Conservation (phyloP, 148 eudicot genomes). For the Arbutus unedo region DNA sequence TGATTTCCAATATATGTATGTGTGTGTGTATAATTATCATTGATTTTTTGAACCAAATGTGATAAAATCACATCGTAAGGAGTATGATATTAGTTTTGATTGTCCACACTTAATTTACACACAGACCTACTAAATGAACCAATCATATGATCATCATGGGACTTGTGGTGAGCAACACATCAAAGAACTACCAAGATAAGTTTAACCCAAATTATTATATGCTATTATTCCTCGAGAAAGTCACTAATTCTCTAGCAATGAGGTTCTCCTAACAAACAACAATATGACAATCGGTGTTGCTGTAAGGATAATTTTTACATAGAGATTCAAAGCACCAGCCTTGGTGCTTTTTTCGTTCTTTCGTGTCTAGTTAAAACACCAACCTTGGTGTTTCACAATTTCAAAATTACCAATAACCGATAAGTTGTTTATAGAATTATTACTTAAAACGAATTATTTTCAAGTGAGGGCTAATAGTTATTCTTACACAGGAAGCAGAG, state of each 20-base stretch:
- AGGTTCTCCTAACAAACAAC: not conserved
- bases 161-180: not conserved
- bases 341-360: not conserved
- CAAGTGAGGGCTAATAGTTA: not conserved
- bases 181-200: not conserved
- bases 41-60: not conserved
- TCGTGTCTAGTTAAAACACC: not conserved
- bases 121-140: not conserved
- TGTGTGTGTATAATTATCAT: not conserved
- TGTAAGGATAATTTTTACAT: not conserved
- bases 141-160: not conserved
- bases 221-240: not conserved
- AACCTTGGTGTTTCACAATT: not conserved
- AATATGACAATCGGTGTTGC: not conserved
- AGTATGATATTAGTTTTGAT: not conserved
- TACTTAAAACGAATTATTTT: not conserved
- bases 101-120: not conserved
- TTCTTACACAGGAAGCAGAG: slow-evolving; percentile 40
- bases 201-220: not conserved
- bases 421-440: not conserved
- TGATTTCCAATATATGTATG: not conserved
- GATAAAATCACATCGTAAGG: not conserved
- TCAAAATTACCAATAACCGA: not conserved
- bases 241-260: not conserved
- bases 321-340: not conserved